A percentile compares a stretch with the other conserved stretches of the same genome.
Evolutionary conservation across 2,329 filamentous ascomycete genomes (phyloP).

Genomic region (Parascedosporium putredinis): DNA sequence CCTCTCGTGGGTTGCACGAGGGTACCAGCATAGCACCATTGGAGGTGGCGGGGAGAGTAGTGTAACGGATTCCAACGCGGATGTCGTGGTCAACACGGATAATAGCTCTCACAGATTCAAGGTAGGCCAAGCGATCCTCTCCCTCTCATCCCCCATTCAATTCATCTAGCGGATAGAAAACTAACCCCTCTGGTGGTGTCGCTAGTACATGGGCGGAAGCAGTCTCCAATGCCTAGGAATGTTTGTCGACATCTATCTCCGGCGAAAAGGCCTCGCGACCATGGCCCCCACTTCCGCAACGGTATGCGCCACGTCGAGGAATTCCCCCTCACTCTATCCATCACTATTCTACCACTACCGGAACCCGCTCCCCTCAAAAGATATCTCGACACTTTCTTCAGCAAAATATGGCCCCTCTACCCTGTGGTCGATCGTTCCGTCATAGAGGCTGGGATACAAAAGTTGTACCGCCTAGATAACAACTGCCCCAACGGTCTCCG

Average conservation of each 20-base stretch:
- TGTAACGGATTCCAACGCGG: conserved; percentile 9
- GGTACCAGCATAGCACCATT: background rate
- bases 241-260: conserved; percentile 17
- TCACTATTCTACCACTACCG: conserved; percentile 11
- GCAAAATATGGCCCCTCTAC: conserved; percentile 14
- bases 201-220: conserved; percentile 15
- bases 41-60: background rate
- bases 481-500: background rate
- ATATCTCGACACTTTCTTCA: conserved; percentile 13
- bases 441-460: conserved; percentile 10
- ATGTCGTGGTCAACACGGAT: conserved; percentile 16
- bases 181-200: background rate
- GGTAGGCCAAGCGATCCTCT: no score
- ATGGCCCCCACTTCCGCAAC: conserved; percentile 13
- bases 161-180: no score
- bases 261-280: conserved; percentile 12
- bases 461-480: conserved; percentile 3
- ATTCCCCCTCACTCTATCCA: conserved; percentile 12
- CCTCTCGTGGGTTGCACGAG: background rate
- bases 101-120: conserved; percentile 12
- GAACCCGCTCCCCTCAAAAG: conserved; percentile 4
- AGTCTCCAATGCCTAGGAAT: conserved; percentile 16
- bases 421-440: conserved; percentile 13
- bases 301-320: conserved; percentile 17
- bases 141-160: no score